Conservation (phyloP, 2,329 filamentous ascomycete genomes). For the Ascochyta viciae-villosae region DNA sequence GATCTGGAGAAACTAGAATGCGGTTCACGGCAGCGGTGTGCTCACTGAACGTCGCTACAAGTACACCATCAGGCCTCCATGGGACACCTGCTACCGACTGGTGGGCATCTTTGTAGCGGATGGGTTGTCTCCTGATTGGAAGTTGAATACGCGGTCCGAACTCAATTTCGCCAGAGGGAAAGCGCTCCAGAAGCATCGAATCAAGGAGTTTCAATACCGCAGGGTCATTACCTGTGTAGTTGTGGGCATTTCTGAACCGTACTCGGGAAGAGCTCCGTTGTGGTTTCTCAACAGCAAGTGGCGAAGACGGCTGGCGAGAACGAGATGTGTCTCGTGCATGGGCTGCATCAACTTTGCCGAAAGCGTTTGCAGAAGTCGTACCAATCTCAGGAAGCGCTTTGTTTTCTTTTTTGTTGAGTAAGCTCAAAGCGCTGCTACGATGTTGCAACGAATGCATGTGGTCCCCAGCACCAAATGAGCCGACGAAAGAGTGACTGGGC, state of each 20-base stretch:
- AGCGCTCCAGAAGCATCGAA: constrained; percentile 77
- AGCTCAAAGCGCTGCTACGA: constrained; percentile 64
- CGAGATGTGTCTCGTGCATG: constrained; percentile 42
- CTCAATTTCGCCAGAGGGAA: constrained; percentile 66
- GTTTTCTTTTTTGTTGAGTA: constrained; percentile 64
- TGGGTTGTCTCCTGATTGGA: constrained; percentile 62
- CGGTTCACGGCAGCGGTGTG: constrained; percentile 84
- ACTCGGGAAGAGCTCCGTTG: constrained; percentile 44
- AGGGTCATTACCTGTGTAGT: constrained; percentile 80
- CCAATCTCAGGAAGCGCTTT: constrained; percentile 71
- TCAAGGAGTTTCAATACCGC: constrained; percentile 73
- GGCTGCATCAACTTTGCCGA: constrained; percentile 68
- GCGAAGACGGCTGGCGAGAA: constrained; percentile 38
- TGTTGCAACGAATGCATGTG: constrained; percentile 52
- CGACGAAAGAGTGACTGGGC: constrained; percentile 37
- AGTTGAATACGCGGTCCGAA: constrained; percentile 83
- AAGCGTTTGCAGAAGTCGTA: constrained; percentile 68
- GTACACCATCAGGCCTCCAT: constrained; percentile 83
- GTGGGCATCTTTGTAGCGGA: constrained; percentile 62
- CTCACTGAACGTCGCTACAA: constrained; percentile 89
- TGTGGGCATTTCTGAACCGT: constrained; percentile 72
- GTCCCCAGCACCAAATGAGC: constrained; percentile 40
- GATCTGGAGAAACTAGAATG: constrained; percentile 83
- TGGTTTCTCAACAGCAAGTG: constrained; percentile 42
- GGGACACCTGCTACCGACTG: constrained; percentile 59